Conservation (phyloP, 768 basidiomycete species). For the Tremella yokohamensis region DNA sequence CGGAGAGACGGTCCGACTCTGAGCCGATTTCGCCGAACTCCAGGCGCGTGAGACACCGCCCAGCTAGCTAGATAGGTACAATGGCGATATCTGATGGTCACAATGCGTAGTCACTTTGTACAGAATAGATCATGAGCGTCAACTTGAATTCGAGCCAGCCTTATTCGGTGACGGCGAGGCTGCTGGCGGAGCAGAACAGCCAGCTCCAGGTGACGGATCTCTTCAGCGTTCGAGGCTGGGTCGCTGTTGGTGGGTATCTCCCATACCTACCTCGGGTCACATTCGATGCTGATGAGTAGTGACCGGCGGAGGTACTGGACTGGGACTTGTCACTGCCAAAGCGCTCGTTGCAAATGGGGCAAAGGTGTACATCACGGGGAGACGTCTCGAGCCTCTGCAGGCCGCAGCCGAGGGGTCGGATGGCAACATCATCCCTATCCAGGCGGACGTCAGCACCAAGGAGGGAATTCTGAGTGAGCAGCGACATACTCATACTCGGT, state of each 20-base stretch:
- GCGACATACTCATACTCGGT: background rate
- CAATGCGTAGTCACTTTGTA: too few species aligned
- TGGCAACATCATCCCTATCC: conserved; percentile 29
- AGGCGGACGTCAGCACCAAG: conserved; percentile 28
- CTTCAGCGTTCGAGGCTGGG: conserved; percentile 40
- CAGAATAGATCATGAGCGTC: too few species aligned
- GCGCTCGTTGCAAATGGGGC: conserved; percentile 39
- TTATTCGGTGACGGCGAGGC: too few species aligned
- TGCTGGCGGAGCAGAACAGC: too few species aligned
- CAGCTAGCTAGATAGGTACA: too few species aligned
- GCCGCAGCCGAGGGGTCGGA: conserved; percentile 26
- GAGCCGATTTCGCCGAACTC: too few species aligned
- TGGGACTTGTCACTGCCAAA: conserved; percentile 28
- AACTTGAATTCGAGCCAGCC: too few species aligned
- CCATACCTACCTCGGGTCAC: background rate
- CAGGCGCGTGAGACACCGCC: too few species aligned
- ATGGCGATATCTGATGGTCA: too few species aligned
- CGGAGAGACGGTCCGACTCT: too few species aligned
- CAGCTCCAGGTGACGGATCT: conserved; percentile 5
- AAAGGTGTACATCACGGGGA: conserved; percentile 45
- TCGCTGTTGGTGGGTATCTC: conserved; percentile 17
- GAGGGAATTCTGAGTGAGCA: conserved; percentile 42
- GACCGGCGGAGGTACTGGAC: conserved; percentile 35
- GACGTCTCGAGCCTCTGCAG: conserved; percentile 31
- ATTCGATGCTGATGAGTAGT: conserved; percentile 10